Conservation (phyloP, 306 rosid species). For the Ochetophila trinervis region DNA sequence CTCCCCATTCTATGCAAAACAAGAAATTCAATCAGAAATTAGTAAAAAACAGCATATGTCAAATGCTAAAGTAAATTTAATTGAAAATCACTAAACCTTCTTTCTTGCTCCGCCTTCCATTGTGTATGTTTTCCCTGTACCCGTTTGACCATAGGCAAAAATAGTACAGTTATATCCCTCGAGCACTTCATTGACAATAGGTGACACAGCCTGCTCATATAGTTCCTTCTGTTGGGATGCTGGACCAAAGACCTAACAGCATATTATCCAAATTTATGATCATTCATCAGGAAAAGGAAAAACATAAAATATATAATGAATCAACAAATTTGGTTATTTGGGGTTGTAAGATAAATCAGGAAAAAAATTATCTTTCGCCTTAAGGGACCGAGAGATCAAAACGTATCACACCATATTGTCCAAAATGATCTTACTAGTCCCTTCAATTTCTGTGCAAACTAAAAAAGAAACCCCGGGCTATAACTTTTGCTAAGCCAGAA, state of each 20-base stretch:
- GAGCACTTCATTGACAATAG: conserved; percentile 92
- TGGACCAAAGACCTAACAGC: conserved; percentile 85
- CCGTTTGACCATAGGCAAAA: conserved; percentile 98
- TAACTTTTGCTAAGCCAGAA: neutral
- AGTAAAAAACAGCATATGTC: conserved; percentile 1
- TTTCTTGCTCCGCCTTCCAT: conserved; percentile 99
- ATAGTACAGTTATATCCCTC: conserved; percentile 99
- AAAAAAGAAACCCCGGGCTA: no score
- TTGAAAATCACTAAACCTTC: conserved; percentile 49
- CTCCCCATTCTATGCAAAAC: conserved; percentile 74
- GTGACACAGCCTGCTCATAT: conserved; percentile 95
- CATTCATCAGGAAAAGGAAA: conserved; percentile 13
- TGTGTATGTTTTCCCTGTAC: conserved; percentile 96
- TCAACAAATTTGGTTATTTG: no score
- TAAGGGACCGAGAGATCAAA: neutral
- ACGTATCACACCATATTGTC: no score
- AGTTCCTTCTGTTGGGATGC: conserved; percentile 83
- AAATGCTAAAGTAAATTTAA: neutral
- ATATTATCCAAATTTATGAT: conserved; percentile 30
- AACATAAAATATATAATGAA: neutral
- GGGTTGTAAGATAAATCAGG: neutral
- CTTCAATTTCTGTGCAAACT: no score
- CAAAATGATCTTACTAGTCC: no score
- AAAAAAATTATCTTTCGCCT: neutral
- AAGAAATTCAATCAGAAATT: conserved; percentile 18